Evolutionary conservation across 2,329 filamentous ascomycete species (phyloP).

Genomic region (Parasarocladium wereldwijsianum): DNA sequence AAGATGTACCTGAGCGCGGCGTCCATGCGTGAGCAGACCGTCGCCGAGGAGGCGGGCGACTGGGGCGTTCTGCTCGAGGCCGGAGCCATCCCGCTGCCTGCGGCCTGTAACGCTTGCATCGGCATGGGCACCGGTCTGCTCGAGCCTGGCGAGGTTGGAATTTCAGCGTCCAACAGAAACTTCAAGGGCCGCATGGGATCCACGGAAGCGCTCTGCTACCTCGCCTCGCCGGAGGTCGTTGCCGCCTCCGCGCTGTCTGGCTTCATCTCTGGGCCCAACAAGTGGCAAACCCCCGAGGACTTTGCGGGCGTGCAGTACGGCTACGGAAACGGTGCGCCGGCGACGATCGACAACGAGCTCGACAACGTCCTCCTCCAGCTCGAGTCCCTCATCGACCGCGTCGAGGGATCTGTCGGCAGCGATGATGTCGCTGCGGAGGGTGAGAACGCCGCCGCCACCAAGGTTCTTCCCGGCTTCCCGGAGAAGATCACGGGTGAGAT

Average conservation of each 20-base stretch:
- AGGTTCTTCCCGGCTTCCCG: conserved; percentile 71
- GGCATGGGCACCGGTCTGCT: conserved; percentile 47
- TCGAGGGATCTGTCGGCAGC: conserved; percentile 11
- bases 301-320: conserved; percentile 54
- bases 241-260: conserved; percentile 72
- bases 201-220: conserved; percentile 55
- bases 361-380: conserved; percentile 56
- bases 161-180: conserved; percentile 66
- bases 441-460: conserved; percentile 7
- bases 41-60: conserved; percentile 66
- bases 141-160: conserved; percentile 74
- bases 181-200: conserved; percentile 82
- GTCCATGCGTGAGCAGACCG: conserved; percentile 59
- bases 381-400: conserved; percentile 38
- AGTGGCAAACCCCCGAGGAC: conserved; percentile 58
- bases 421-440: conserved; percentile 12
- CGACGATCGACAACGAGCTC: conserved; percentile 49
- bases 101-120: conserved; percentile 39
- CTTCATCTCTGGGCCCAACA: conserved; percentile 60
- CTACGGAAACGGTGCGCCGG: conserved; percentile 56
- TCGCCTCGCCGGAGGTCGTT: conserved; percentile 81
- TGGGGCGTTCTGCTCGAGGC: conserved; percentile 75
- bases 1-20: conserved; percentile 85
- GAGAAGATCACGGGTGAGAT: conserved; percentile 75
- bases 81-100: conserved; percentile 56